These are phyloP conservation scores for Penicillium nucicola DNA, from an alignment of 495 filamentous ascomycete genomes.

Conservation along the genomic window DNA sequence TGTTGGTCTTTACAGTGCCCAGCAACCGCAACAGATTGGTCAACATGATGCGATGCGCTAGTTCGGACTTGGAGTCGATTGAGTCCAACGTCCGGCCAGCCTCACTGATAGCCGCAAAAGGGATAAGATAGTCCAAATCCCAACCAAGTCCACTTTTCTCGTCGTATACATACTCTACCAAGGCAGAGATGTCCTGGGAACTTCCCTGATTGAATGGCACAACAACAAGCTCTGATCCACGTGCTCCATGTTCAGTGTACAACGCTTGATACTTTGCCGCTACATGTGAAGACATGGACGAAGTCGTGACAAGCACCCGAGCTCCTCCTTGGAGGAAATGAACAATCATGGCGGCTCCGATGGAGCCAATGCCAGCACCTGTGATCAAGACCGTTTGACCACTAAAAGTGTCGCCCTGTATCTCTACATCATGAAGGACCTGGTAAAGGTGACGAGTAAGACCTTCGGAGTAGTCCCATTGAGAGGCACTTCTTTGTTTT, in stretches of 20 bases:
- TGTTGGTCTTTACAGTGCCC: constrained; percentile 84
- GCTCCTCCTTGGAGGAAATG: constrained; percentile 22
- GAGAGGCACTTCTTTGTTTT: not conserved
- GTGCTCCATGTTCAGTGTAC: constrained; percentile 89
- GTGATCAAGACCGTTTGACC: constrained; percentile 19
- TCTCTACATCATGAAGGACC: not conserved
- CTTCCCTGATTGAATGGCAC: constrained; percentile 98
- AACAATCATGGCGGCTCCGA: constrained; percentile 14
- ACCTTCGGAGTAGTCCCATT: not conserved
- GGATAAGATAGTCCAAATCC: constrained; percentile 94
- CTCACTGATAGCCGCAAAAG: constrained; percentile 95
- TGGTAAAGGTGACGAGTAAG: not conserved
- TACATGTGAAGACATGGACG: not conserved
- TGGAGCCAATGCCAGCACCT: constrained; percentile 23
- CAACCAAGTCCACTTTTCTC: constrained; percentile 91
- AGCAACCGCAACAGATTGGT: constrained; percentile 91
- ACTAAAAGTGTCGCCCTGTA: constrained; percentile 1
- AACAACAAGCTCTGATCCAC: constrained; percentile 92
- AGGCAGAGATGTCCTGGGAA: constrained; percentile 89
- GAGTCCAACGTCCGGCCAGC: constrained; percentile 95
- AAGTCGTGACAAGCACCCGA: constrained; percentile 25
- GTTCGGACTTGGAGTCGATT: constrained; percentile 95
- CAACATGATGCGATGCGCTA: constrained; percentile 98
- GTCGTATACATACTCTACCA: constrained; percentile 94
- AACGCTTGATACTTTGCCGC: constrained; percentile 78